phyloP scores from a whole-genome alignment of 1,284 basidiomycete species.

The Sparassis latifolia region DNA sequence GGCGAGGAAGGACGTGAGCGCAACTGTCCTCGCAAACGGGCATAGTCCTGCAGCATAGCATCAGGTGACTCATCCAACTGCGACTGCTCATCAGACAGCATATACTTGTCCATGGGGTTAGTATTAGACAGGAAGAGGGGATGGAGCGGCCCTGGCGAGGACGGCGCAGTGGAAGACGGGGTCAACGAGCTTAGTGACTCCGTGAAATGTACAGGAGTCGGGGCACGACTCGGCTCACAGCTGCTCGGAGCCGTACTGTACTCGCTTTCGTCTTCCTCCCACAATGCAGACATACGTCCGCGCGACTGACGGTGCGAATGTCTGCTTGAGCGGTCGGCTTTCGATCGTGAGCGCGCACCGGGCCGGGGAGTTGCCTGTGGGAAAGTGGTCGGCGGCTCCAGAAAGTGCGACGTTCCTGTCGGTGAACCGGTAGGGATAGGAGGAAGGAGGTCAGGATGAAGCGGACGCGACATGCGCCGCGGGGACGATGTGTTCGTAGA shows the following conservation, averaged over 20 bases:
- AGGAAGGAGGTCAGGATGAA: constrained; percentile 18
- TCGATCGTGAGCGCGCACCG: constrained; percentile 10
- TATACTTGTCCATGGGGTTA: neutral
- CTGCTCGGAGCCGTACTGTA: constrained; percentile 18
- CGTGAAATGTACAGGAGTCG: constrained; percentile 20
- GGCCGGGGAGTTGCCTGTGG: neutral
- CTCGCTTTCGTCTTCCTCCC: constrained; percentile 38
- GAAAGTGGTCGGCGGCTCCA: constrained; percentile 3
- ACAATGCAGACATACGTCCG: constrained; percentile 35
- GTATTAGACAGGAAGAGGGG: neutral
- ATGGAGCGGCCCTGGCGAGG: neutral
- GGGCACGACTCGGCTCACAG: constrained; percentile 21
- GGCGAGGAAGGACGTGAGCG: constrained; percentile 13
- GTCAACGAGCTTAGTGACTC: neutral
- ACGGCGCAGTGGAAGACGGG: neutral
- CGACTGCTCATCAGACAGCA: constrained; percentile 7
- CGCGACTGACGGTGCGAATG: constrained; percentile 14
- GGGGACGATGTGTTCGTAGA: constrained; percentile 16
- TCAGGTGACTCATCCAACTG: constrained; percentile 20
- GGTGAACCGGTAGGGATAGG: constrained; percentile 8
- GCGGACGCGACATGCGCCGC: constrained; percentile 12
- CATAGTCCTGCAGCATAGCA: constrained; percentile 19
- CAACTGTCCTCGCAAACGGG: constrained; percentile 12
- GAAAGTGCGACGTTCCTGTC: constrained; percentile 4
- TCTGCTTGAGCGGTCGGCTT: constrained; percentile 15